Conservation (phyloP, 805 yeast genomes). For the Pichia occidentalis region DNA sequence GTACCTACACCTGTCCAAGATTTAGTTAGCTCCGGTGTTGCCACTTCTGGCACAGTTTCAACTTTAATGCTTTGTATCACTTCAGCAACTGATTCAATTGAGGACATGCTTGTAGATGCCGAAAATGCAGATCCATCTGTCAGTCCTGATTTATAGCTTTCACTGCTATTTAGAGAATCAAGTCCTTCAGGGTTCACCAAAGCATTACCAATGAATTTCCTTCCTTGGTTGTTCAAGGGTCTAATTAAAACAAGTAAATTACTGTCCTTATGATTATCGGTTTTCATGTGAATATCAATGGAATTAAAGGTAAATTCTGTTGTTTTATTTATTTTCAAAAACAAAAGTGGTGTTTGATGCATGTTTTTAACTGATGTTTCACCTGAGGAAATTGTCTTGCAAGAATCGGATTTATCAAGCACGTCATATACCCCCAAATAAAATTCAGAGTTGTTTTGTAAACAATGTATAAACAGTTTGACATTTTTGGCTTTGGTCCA, state of each 20-base stretch:
- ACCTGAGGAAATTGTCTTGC: too few relatives aligned
- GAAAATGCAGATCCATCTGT: conserved; percentile 9
- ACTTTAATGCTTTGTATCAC: not conserved
- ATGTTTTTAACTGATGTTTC: too few relatives aligned
- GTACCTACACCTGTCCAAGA: conserved; percentile 10
- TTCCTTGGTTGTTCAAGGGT: conserved; percentile 4
- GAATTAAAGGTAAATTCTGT: conserved; percentile 11
- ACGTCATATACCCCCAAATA: conserved; percentile 6
- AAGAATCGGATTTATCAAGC: too few relatives aligned
- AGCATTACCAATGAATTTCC: conserved; percentile 5
- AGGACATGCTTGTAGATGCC: conserved; percentile 1
- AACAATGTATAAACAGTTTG: not conserved
- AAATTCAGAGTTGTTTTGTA: not conserved
- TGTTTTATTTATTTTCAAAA: conserved; percentile 4
- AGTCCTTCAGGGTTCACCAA: conserved; percentile 7
- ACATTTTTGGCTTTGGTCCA: conserved; percentile 22
- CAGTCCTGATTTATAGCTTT: conserved; percentile 17
- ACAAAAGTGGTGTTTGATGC: not conserved
- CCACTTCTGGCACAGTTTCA: not conserved
- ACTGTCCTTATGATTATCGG: conserved; percentile 7
- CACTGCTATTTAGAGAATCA: not conserved
- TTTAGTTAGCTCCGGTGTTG: not conserved
- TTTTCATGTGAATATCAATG: conserved; percentile 15
- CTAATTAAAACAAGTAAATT: conserved; percentile 12
- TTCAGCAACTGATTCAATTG: not conserved